Conservation (phyloP, 192 early-diverging fungal genomes). For the Coemansia reversa region DNA sequence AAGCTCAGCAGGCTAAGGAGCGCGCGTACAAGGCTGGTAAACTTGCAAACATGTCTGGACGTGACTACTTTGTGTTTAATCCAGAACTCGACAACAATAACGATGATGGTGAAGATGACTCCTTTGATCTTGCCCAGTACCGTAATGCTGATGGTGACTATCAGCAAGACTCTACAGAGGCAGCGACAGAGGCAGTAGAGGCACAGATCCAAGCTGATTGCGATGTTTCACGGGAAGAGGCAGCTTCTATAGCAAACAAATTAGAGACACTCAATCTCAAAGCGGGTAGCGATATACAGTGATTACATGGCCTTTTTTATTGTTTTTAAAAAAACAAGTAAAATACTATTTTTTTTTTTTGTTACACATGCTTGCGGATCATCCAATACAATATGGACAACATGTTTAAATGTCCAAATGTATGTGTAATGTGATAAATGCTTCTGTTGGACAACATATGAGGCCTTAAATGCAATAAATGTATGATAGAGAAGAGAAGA, state of each 20-base stretch:
- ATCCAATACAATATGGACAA: not conserved
- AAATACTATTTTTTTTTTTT: not conserved
- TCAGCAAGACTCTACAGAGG: constrained; percentile 27
- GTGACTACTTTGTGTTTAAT: constrained; percentile 97
- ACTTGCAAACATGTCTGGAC: constrained; percentile 91
- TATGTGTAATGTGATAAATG: not conserved
- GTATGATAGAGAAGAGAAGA: not conserved
- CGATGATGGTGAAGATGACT: constrained; percentile 76
- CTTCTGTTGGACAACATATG: not conserved
- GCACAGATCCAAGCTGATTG: not conserved
- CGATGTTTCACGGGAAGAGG: not conserved
- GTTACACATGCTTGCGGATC: not conserved
- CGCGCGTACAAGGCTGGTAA: constrained; percentile 81
- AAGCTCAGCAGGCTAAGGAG: constrained; percentile 77
- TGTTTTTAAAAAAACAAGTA: not conserved
- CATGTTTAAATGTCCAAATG: not conserved
- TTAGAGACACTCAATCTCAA: constrained; percentile 23
- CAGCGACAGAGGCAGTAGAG: not conserved
- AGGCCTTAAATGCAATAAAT: not conserved
- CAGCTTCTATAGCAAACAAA: constrained; percentile 14
- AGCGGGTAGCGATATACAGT: constrained; percentile 19
- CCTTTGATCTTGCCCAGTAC: constrained; percentile 79
- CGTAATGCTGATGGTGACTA: constrained; percentile 63
- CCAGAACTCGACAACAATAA: constrained; percentile 75
- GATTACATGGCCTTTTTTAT: not conserved